Evolutionary conservation across 208 protist species (phyloP).

Genomic region (Crithidia brevicula): DNA sequence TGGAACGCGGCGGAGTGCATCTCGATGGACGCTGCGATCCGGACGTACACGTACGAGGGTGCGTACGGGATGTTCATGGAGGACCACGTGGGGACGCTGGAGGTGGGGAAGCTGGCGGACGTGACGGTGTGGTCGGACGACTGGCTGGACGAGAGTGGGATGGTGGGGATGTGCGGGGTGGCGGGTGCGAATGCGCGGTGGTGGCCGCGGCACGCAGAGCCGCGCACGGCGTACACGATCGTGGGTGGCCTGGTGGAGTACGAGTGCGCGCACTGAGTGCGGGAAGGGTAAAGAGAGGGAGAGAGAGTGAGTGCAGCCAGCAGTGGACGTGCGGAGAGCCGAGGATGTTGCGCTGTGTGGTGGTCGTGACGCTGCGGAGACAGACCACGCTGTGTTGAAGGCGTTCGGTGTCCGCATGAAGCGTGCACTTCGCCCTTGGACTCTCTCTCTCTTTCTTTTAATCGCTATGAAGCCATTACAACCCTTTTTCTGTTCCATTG

Average conservation of each 20-base stretch:
- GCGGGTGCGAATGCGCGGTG: conserved; percentile 31
- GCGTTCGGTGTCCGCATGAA: too few species aligned
- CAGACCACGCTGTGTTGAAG: too few species aligned
- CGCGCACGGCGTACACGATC: conserved; percentile 48
- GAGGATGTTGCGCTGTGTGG: too few species aligned
- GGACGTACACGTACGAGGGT: conserved; percentile 59
- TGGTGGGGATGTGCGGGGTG: conserved; percentile 30
- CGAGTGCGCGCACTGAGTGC: conserved; percentile 19
- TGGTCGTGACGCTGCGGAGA: too few species aligned
- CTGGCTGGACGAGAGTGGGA: conserved; percentile 35
- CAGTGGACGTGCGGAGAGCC: too few species aligned
- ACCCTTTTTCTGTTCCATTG: too few species aligned
- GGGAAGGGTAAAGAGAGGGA: not conserved
- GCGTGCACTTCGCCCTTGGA: too few species aligned
- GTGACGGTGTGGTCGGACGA: conserved; percentile 63
- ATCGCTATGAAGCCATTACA: not conserved
- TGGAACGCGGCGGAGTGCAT: conserved; percentile 58
- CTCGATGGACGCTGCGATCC: conserved; percentile 58
- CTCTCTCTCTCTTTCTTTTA: too few species aligned
- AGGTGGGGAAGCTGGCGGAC: conserved; percentile 67
- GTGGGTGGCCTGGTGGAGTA: conserved; percentile 62
- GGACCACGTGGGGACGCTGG: conserved; percentile 52
- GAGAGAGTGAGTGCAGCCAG: too few species aligned
- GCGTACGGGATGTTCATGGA: conserved; percentile 69
- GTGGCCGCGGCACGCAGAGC: conserved; percentile 45